phyloP scores from a whole-genome alignment of 352 stramenopile species.

The Hyaloperonospora brassicae region DNA sequence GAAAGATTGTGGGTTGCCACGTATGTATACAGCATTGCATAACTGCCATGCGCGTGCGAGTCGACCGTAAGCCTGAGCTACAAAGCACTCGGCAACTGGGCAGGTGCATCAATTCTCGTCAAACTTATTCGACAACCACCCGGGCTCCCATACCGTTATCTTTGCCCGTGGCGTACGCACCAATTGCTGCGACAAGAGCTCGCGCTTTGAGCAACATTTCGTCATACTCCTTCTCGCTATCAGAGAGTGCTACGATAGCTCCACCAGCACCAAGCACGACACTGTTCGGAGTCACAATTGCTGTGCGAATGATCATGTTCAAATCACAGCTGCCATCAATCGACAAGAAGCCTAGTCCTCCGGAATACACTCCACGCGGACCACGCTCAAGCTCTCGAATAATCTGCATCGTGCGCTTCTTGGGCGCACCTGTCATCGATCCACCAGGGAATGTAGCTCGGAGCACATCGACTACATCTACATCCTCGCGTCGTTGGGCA shows the following conservation, averaged over 20 bases:
- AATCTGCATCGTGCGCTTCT: constrained; percentile 94
- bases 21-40: too few relatives aligned
- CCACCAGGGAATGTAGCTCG: constrained; percentile 93
- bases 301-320: constrained; percentile 97
- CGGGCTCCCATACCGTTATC: constrained; percentile 30
- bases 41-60: too few relatives aligned
- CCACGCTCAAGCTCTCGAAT: constrained; percentile 88
- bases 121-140: too few relatives aligned
- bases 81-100: too few relatives aligned
- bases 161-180: constrained; percentile 45
- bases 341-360: constrained; percentile 92
- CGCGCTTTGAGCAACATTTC: constrained; percentile 89
- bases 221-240: constrained; percentile 90
- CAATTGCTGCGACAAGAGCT: constrained; percentile 54
- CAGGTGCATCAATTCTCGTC: too few relatives aligned
- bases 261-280: constrained; percentile 90
- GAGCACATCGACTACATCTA: constrained; percentile 87
- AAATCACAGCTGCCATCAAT: constrained; percentile 93
- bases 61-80: too few relatives aligned
- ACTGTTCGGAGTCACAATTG: constrained; percentile 75
- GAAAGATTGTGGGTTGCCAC: too few relatives aligned
- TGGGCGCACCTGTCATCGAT: constrained; percentile 97
- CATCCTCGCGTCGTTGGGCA: constrained; percentile 44
- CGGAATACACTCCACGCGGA: constrained; percentile 92
- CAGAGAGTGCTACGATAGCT: constrained; percentile 92